These are phyloP conservation scores for Fusarium humuli DNA, from an alignment of 2,329 filamentous ascomycete genomes.

Conservation along the genomic window DNA sequence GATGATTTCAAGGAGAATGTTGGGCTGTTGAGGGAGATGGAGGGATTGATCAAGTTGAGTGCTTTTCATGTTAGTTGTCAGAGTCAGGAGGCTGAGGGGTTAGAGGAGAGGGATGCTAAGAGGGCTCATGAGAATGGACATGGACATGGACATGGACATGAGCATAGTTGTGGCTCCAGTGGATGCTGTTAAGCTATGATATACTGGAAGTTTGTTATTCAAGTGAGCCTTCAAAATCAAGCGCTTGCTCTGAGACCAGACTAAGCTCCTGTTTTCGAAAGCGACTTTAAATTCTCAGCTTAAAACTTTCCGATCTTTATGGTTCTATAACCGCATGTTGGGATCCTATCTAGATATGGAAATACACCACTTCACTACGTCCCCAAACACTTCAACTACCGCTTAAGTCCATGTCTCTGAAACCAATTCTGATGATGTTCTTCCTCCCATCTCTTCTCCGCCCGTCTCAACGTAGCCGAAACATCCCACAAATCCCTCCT, in stretches of 20 bases:
- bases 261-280: too few relatives aligned
- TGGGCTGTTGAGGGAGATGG: conserved; percentile 39
- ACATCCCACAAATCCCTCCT: conserved; percentile 50
- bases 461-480: conserved; percentile 49
- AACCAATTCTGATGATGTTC: conserved; percentile 48
- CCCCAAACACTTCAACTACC: neutral
- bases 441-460: conserved; percentile 51
- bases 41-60: conserved; percentile 36
- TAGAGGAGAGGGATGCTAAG: conserved; percentile 18
- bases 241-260: too few relatives aligned
- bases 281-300: conserved; percentile 21
- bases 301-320: conserved; percentile 19
- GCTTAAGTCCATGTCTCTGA: conserved; percentile 44
- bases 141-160: conserved; percentile 24
- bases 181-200: conserved; percentile 22
- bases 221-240: neutral
- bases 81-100: conserved; percentile 26
- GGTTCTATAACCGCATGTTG: neutral
- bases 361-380: neutral
- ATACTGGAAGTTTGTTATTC: neutral
- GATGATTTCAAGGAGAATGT: conserved; percentile 52
- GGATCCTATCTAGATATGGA: neutral
- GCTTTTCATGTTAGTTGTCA: conserved; percentile 41
- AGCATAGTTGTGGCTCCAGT: conserved; percentile 20
- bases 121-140: conserved; percentile 28